Percentiles rank a stretch among this genome's conserved stretches.
Evolutionary conservation across 2,329 filamentous ascomycete genomes (phyloP).

Genomic region (Ascocoryne sarcoides): DNA sequence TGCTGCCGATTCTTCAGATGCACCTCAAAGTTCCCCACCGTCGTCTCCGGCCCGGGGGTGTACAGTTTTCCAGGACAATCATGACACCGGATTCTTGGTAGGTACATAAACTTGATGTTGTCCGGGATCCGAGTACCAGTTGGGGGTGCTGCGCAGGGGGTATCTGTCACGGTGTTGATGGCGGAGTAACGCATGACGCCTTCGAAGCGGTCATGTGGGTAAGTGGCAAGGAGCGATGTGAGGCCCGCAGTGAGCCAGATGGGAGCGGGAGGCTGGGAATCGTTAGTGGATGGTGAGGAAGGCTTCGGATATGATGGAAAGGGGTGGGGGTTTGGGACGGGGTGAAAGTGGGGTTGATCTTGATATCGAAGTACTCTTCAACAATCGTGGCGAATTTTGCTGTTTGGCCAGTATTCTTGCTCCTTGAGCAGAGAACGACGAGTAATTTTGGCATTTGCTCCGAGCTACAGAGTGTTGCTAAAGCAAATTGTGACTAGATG

Average conservation of each 20-base stretch:
- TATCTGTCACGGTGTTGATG: constrained; percentile 63
- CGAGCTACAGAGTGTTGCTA: too few species aligned
- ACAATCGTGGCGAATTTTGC: too few species aligned
- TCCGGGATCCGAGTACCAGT: constrained; percentile 44
- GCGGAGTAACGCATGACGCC: constrained; percentile 84
- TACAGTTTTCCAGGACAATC: constrained; percentile 94
- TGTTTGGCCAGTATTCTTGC: too few species aligned
- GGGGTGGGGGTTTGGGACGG: too few species aligned
- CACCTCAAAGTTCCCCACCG: constrained; percentile 84
- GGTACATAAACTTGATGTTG: constrained; percentile 68
- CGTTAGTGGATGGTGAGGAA: constrained; percentile 16
- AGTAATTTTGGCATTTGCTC: too few species aligned
- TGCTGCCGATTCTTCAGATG: constrained; percentile 83
- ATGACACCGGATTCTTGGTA: constrained; percentile 82
- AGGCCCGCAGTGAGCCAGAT: constrained; percentile 73
- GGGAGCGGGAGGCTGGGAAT: constrained; percentile 67
- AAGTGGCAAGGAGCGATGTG: constrained; percentile 57
- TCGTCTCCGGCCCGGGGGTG: constrained; percentile 76
- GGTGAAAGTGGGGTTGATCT: too few species aligned
- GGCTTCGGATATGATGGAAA: too few species aligned
- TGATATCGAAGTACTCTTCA: too few species aligned
- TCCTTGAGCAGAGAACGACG: constrained; percentile 3
- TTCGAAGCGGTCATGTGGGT: constrained; percentile 79
- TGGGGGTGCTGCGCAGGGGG: constrained; percentile 45
- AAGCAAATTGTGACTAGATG: too few species aligned